phyloP scores from a whole-genome alignment of 371 early-diverging fungal species.

The Mortierella sp. region DNA sequence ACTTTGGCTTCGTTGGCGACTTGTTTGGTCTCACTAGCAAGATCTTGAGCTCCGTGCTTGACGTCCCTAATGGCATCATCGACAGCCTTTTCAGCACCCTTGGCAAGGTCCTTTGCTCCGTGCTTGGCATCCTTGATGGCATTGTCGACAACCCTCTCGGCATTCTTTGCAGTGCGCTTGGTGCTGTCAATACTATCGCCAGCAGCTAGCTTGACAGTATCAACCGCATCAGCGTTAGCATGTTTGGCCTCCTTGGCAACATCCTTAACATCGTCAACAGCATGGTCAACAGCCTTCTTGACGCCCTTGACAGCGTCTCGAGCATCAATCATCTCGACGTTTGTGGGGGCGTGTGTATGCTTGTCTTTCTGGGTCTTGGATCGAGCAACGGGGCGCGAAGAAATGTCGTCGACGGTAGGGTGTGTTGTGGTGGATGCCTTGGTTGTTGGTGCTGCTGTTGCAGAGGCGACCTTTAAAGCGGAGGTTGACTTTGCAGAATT shows the following conservation, averaged over 20 bases:
- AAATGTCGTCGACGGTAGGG: not conserved
- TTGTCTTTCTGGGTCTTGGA: not conserved
- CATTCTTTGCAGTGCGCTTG: not conserved
- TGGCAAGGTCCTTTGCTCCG: not conserved
- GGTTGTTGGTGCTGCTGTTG: not conserved
- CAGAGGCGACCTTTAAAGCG: not conserved
- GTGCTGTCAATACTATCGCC: too few relatives aligned
- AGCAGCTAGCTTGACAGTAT: not conserved
- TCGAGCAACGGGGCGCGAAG: not conserved
- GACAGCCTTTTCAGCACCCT: not conserved
- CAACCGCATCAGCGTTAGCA: not conserved
- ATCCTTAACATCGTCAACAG: not conserved
- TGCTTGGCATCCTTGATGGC: not conserved
- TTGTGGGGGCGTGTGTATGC: not conserved
- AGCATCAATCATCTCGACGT: not conserved
- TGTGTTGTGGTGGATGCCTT: not conserved
- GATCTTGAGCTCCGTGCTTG: not conserved
- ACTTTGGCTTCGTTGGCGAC: not conserved
- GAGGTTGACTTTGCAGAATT: conserved; percentile 2
- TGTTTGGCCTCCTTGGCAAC: conserved; percentile 1
- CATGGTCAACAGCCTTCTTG: not conserved
- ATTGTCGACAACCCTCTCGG: not conserved
- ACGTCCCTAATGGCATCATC: not conserved
- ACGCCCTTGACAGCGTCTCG: not conserved
- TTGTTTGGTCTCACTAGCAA: not conserved